Percentiles rank a stretch among this genome's conserved stretches.
These are phyloP conservation scores for Fistulifera pelliculosa DNA, from an alignment of 108 stramenopile genomes.

Conservation along the genomic window DNA sequence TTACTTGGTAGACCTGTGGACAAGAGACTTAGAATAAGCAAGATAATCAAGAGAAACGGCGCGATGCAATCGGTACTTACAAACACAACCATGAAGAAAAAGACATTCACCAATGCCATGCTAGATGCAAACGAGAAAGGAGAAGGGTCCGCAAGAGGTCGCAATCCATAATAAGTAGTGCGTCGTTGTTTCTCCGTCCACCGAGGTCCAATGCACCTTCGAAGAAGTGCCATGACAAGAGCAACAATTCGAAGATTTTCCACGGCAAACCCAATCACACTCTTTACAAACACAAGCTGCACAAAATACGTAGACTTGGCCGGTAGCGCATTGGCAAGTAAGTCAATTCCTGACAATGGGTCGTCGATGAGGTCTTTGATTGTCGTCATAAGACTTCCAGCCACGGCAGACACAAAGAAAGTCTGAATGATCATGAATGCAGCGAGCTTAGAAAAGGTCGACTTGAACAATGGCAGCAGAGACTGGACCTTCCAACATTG, in stretches of 20 bases:
- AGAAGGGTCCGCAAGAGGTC: slow-evolving; percentile 37
- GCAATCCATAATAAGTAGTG: slow-evolving; percentile 31
- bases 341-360: slow-evolving; percentile 14
- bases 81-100: not conserved
- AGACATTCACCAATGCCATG: slow-evolving; percentile 6
- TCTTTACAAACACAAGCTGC: slow-evolving; percentile 46
- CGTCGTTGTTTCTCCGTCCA: slow-evolving; percentile 52
- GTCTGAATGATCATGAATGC: slow-evolving; percentile 50
- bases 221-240: slow-evolving; percentile 24
- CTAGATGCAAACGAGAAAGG: slow-evolving; percentile 38
- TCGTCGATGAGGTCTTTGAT: slow-evolving; percentile 4
- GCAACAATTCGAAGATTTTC: slow-evolving; percentile 45
- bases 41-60: too few species aligned
- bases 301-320: slow-evolving; percentile 28
- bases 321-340: slow-evolving; percentile 36
- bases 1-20: slow-evolving; percentile 36
- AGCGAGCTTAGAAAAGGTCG: slow-evolving; percentile 46
- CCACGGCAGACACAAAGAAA: slow-evolving; percentile 28
- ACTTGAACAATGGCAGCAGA: slow-evolving; percentile 30
- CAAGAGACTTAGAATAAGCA: too few species aligned
- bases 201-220: slow-evolving; percentile 39
- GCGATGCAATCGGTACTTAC: not conserved
- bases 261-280: slow-evolving; percentile 27
- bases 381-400: not conserved
- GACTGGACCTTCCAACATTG: slow-evolving; percentile 32